These are phyloP conservation scores for Magnusiomyces clavatus DNA, from an alignment of 1,139 yeast species.

Conservation along the genomic window DNA sequence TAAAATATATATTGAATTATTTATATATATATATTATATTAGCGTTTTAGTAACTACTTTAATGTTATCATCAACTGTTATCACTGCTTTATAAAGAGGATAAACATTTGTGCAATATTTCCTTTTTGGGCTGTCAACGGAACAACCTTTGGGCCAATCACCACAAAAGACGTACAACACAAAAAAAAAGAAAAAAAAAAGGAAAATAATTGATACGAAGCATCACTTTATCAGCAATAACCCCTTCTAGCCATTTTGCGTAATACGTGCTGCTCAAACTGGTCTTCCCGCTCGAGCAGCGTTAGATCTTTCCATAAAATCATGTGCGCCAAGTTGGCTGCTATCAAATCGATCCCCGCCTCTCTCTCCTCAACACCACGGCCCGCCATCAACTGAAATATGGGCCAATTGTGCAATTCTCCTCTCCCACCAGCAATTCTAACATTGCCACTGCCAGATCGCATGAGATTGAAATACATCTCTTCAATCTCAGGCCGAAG, in stretches of 20 bases:
- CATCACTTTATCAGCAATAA: too few species aligned
- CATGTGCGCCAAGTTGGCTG: constrained; percentile 27
- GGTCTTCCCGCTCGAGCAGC: constrained; percentile 4
- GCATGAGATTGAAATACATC: constrained; percentile 21
- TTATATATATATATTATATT: too few species aligned
- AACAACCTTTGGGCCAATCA: background rate
- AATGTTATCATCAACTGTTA: background rate
- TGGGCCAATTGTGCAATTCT: constrained; percentile 33
- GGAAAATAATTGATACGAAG: too few species aligned
- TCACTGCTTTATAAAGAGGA: background rate
- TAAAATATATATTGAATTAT: too few species aligned
- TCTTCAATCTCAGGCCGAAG: constrained; percentile 33
- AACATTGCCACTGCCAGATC: constrained; percentile 15
- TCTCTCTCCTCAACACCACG: constrained; percentile 24
- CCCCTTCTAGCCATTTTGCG: background rate
- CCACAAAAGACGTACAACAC: too few species aligned
- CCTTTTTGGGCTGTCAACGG: constrained; percentile 12
- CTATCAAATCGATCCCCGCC: constrained; percentile 24
- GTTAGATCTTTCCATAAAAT: constrained; percentile 22
- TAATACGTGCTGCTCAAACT: constrained; percentile 6
- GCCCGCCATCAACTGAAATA: constrained; percentile 23
- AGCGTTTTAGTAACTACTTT: background rate
- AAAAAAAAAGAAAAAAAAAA: too few species aligned
- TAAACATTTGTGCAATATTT: constrained; percentile 1
- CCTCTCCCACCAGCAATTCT: constrained; percentile 21